Evolutionary conservation across 108 stramenopile genomes (phyloP), one percentile per base, ranked within the genome.

Genomic region (Conticribra guillardii): DNA sequence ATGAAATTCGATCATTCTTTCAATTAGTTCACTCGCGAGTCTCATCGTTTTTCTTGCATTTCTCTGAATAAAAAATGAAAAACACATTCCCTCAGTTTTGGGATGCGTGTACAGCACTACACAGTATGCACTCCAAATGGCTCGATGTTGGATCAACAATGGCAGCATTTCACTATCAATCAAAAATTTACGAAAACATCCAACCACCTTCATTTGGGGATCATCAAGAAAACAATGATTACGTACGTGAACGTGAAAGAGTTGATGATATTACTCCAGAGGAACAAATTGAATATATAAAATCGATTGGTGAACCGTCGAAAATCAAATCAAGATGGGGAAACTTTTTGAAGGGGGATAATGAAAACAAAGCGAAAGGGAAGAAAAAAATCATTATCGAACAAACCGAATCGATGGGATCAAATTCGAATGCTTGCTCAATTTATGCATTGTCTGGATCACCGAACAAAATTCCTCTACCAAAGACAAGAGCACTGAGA

Each of bases 121-220:
- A 89, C 71, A 58, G 41, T 29, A 92, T 92, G 91, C 83, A 87
- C 37, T 69, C 78, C 33, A 89, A 87, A 59, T 92, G 91, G 91
- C 52, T 86, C 55, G 88, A 92, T 74, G 64, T 78, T 9, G 84
- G 65, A 5, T 85, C 79, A 4, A 77, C 84, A 54, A 24, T 89
- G 58, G 84, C 91, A 33, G 85, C 88, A 37, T 89, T 82, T 70
- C 88, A 89, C 67, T 76, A 78, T 23, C 91, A 92, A 76, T 74
- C 79, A 9, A 29, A 55, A 23, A 47, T 65, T 19, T 92, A 86
- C 59, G 73, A 82, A 17, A 56, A 71, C 21, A 34, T 80, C 26
- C 72, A 69, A 47, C 91, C 91, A 30, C 86, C 84, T 4, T 48
- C 79, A 2, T 92, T 92, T 75, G 91, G 88, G n/a, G 66, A 80